Base-by-base conservation (phyloP, 208 protist genomes). In the Acanthamoeba lenticulata region DNA sequence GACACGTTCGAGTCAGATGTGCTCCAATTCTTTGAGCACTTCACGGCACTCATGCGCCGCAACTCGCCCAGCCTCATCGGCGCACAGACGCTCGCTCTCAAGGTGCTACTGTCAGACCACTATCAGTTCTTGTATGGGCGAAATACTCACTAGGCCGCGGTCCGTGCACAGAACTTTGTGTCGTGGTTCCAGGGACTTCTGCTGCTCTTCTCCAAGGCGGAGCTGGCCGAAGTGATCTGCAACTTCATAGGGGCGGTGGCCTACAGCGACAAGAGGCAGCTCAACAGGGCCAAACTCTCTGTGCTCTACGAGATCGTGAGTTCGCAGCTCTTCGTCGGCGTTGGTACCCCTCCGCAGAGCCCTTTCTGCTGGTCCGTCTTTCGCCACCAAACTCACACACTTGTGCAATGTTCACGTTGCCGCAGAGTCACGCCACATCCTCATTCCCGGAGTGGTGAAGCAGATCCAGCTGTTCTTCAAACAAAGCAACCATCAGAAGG, bases 81-180 rank as follows among this genome's bases (percentile, higher is more conserved):
- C 32, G 81, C 94, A n/a, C 94, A 95, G 74, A 95, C 60, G 7
- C 91, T 94, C 4, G 90, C 94, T 24, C n/a, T 94, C 7, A 93
- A 93, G 29, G 90, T 94, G 4, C 36, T 4, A n/a, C n/a, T 67
- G 42, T 45, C 15, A 19, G 52, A 44, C 36, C 9, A 42, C 38
- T 44, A n/a, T 45, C 38, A 79, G 24, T 79, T 32, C 9, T 32
- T 79, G 38, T 24, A 79, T 79, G 32, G 4, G 47, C 4, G 24
- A 5, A 5, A 29, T 55, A 38, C n/a, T 55, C 27, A 42, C 47
- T 7, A 5, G 13, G 27, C 15, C 7, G 21, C 7, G 7, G 17
- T 69, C 32, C 34, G 24, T 5, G 24, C 11, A 15, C 38, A 94
- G 90, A 90, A 92, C 7, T 57, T 95, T 24, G 65, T 45, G 44